Conservation (phyloP, 1,284 basidiomycete genomes). For the Cutaneotrichosporon spelunceum region DNA sequence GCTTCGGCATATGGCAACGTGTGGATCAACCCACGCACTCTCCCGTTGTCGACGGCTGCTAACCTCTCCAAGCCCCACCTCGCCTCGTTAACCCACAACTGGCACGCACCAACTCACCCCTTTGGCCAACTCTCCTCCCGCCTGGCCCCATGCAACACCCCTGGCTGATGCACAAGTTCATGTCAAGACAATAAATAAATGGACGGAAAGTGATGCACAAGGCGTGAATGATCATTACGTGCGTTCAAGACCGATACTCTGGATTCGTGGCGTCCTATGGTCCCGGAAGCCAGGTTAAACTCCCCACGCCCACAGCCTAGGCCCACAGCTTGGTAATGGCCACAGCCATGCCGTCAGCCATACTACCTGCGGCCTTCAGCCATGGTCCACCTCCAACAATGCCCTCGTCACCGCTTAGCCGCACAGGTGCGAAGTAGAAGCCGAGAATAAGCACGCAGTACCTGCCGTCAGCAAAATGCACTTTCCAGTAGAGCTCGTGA, state of each 20-base stretch:
- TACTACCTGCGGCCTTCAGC: neutral
- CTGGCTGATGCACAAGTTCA: neutral
- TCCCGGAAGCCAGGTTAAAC: no score
- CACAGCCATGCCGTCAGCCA: neutral
- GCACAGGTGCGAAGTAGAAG: constrained; percentile 66
- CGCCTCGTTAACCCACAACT: no score
- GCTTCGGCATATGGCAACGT: no score
- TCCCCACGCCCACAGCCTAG: neutral
- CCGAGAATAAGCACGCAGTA: constrained; percentile 75
- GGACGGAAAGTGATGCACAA: neutral
- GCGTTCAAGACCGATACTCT: no score
- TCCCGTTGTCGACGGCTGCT: no score
- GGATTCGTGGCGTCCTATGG: no score
- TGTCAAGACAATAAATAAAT: neutral
- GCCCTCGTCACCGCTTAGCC: neutral
- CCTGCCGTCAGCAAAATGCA: constrained; percentile 52
- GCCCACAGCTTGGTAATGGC: constrained; percentile 12
- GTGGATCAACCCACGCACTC: no score
- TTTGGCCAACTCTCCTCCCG: neutral
- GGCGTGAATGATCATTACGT: neutral
- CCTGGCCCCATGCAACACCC: neutral
- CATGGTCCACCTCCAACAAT: constrained; percentile 8
- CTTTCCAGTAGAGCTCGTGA: neutral
- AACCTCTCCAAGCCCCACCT: no score
- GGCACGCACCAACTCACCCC: no score